phyloP scores from a whole-genome alignment of 768 basidiomycete genomes.

The Amanita thiersii region DNA sequence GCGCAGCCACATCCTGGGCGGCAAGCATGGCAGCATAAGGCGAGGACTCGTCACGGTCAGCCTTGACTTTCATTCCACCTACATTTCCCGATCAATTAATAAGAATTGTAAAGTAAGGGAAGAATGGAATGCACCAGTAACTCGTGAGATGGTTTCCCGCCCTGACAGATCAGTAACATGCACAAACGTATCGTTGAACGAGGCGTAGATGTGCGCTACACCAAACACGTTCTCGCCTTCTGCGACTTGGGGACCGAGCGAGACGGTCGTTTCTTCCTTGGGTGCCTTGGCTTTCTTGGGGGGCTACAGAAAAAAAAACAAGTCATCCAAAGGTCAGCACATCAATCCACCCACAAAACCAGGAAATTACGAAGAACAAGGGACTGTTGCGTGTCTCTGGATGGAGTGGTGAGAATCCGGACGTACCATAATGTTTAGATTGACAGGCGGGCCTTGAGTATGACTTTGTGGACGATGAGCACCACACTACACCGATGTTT shows the following conservation, averaged over 20 bases:
- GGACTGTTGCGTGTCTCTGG: neutral
- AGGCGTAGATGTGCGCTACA: constrained; percentile 97
- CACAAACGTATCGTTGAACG: constrained; percentile 99
- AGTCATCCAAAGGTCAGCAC: constrained; percentile 42
- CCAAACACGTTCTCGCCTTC: constrained; percentile 98
- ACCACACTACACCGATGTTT: constrained; percentile 8
- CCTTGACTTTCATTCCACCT: constrained; percentile 99
- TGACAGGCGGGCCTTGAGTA: constrained; percentile 25
- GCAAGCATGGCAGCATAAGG: constrained; percentile 98
- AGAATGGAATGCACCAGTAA: constrained; percentile 70
- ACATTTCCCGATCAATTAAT: constrained; percentile 1
- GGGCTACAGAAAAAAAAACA: constrained; percentile 49
- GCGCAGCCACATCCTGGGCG: constrained; percentile 91
- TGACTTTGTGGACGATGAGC: constrained; percentile 20
- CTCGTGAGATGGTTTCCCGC: constrained; percentile 98
- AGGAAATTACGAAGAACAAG: constrained; percentile 1
- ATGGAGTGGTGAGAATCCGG: neutral
- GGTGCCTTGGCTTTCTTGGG: constrained; percentile 77
- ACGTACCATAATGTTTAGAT: constrained; percentile 32
- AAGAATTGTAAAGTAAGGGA: neutral
- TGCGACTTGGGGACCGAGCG: constrained; percentile 91
- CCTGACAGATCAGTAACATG: constrained; percentile 98
- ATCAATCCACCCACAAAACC: constrained; percentile 38
- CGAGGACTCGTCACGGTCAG: constrained; percentile 98
- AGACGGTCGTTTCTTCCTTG: constrained; percentile 78